Evolutionary conservation across 768 basidiomycete species (phyloP), one percentile per base, ranked within the genome.

Genomic region (Dioszegia aurantiaca): DNA sequence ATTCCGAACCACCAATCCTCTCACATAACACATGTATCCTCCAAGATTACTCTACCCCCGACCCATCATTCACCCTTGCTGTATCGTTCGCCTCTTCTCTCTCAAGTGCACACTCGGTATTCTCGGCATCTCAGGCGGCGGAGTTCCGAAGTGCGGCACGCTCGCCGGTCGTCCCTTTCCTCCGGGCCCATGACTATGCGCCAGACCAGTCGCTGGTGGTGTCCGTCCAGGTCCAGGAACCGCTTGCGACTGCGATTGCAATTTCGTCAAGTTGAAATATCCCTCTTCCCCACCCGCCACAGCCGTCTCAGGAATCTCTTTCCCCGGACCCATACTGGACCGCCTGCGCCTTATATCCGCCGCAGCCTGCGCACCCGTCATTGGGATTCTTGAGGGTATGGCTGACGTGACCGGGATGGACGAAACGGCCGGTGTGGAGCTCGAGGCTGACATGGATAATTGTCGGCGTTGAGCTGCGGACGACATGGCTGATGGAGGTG

Each of bases 41-140:
- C 14, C 33, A 33, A 33, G 33, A 6, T 33, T 33, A 6, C 33
- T 33, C 33, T 14, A 17, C 26, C 40, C 33, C 40, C 40, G 27
- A 26, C 46, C 28, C 30, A 28, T 10, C 24, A 17, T 4, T 53
- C 37, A 53, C 2, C 51, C 39, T 24, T 53, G 51, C 51, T 53
- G 51, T 27, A 53, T 14, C 16, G 51, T 53, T 37, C 39, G 19
- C 51, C 51, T 39, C 51, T 53, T 53, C 37, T 60, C 66, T 30
- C 57, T 56, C 28, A 68, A 55, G 55, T 69, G 60, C 6, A 57
- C 66, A 40, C 61, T 63, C 16, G 72, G 72, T 39, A 73, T 73
- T 46, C 72, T 53, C 16, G 72, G 72, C 6, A 73, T 67, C 24
- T 69, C 69, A 12, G 71, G 69, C 6, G 69, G 69, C 3, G 65